Base-by-base conservation (phyloP, 2,329 filamentous ascomycete genomes). In the Fusarium dlaminii region DNA sequence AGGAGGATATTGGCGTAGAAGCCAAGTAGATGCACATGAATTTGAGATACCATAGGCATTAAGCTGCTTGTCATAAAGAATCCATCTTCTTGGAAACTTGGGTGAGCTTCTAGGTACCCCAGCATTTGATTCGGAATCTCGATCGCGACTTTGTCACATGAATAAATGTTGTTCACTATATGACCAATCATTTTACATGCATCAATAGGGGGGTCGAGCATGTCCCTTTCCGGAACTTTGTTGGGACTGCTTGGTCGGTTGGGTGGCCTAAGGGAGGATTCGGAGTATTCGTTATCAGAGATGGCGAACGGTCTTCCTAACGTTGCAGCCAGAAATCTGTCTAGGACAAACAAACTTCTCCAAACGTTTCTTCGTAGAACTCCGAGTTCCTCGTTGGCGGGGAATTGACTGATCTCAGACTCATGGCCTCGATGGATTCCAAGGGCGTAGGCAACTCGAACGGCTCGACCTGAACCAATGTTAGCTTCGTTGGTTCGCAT, bases 291-390 rank as follows among this genome's bases (percentile, higher is more conserved):
- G 24, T 89, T 87, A 68, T 92, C 88, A 10, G 86, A 86, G 55
- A 93, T 92, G 13, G 88, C 87, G 4, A 86, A 86, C 0, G 91
- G 91, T 15, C 90, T 86, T 10, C 91, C 91, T 4, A 93, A 82
- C 4, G 89, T 90, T 30, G 89, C 88, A 4, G 90, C 87, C 3
- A 92, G 83, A 58, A 92, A 90, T 22, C 89, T 86, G 75, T 93
- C 91, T 13, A 93, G 84, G 20, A 93, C 84, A 66, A 91, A 92
- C 1, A 93, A 80, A 17, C 89, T 90, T 63, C 88, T 87, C 91
- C 90, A 93, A 7, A 92, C 80, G 55, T 89, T 91, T 34, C 87
- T 86, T 39, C 90, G 84, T 14, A 86, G 79, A 14, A 77, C 46
- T 51, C n/a, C 79, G 70, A 87, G 83, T 57, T 89, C 84, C 17